Evolutionary conservation across 139 green algal genomes (phyloP), one percentile per base, ranked within the genome.

Genomic region (Auxenochlorella protothecoides): DNA sequence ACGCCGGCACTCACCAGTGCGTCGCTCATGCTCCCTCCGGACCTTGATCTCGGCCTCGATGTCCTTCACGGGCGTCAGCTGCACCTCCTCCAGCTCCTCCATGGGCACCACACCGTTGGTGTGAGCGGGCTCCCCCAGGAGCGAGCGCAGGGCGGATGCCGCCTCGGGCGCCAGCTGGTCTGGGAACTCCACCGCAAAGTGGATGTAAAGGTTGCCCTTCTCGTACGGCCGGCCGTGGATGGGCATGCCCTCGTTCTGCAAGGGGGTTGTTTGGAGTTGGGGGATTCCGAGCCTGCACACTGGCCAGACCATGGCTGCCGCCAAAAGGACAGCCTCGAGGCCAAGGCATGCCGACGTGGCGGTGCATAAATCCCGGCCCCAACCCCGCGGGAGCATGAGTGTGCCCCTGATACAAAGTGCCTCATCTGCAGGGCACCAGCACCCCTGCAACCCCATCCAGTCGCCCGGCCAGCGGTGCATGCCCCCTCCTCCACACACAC

Each of bases 191-290:
- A 96, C 81, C 61, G 68, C 65, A 82, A 96, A 97, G 72, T 90
- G 89, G 64, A 97, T 85, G 77, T 97, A 97, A 65, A 97, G 73
- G 84, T 96, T 96, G 73, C 92, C 92, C 82, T 96, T 95, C 73
- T 92, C 73, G 81, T 90, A 98, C 14, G 95, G 92, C 27, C 85
- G 82, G 44, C 85, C 85, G 68, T 96, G 90, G 13, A 92, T 80
- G 1, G 95, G 95, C 95, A 99, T 99, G 74, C 95, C 95, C 83
- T 99, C 95, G 53, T 96, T 88, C 5, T 69, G 66, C 54, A 65
- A 44, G 4, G 11, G 6, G 5, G n/a, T 16, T 44, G 27, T 44
- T 44, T 44, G 27, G 27, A 44, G 27, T 44, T 44, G 27, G 27
- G 27, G 27, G 27, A 44, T 44, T 44, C 27, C 27, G 27, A 44